These are phyloP conservation scores for Leucoagaricus sp. DNA, from an alignment of 1,284 basidiomycete genomes.

Conservation along the genomic window DNA sequence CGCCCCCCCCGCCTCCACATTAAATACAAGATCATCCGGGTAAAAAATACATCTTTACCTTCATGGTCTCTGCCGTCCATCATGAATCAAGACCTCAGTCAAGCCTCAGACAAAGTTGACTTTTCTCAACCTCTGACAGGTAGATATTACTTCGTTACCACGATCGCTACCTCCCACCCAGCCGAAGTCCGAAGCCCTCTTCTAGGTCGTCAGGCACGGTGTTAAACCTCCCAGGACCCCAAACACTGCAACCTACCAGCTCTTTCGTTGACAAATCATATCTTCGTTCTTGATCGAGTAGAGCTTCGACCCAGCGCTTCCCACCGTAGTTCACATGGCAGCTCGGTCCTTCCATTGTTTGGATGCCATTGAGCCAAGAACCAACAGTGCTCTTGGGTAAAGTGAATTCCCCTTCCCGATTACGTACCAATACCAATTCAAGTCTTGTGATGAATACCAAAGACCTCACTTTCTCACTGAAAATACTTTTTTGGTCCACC, in stretches of 20 bases:
- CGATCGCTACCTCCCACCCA: neutral
- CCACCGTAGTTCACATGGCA: conserved; percentile 1
- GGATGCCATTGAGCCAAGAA: conserved; percentile 1
- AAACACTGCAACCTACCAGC: neutral
- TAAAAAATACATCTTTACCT: neutral
- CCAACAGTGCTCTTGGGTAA: conserved; percentile 1
- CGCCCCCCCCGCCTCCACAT: neutral
- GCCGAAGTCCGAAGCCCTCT: neutral
- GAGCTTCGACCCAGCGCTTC: neutral
- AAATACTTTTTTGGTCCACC: neutral
- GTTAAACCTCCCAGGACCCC: conserved; percentile 2
- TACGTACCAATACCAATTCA: conserved; percentile 7
- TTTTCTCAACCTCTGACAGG: too few species aligned
- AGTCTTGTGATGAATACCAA: conserved; percentile 6
- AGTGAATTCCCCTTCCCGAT: neutral
- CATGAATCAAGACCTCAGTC: too few species aligned
- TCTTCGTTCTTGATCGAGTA: neutral
- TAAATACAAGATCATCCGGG: neutral
- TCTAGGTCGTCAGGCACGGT: conserved; percentile 12
- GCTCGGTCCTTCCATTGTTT: neutral
- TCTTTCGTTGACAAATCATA: neutral
- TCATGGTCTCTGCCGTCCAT: too few species aligned
- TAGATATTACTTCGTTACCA: neutral
- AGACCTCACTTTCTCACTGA: neutral
- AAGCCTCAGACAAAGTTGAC: too few species aligned